phyloP scores from a whole-genome alignment of 345 rosid genomes.

The Lumnitzera littorea region DNA sequence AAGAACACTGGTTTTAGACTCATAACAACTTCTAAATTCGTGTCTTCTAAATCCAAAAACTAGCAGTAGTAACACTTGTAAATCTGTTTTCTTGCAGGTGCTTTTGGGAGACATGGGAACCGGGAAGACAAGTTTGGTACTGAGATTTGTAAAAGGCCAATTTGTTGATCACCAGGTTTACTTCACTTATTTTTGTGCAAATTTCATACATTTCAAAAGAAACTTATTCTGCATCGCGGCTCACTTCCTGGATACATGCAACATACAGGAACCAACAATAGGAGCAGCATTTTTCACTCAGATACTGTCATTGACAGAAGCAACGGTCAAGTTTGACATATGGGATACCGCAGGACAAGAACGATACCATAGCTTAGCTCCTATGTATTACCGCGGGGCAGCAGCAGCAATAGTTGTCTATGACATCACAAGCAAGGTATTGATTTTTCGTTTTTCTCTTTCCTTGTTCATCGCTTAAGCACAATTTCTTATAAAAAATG shows the following conservation, averaged over 20 bases:
- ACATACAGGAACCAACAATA: slow-evolving; percentile 49
- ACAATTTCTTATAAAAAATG: no score
- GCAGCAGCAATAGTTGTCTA: slow-evolving; percentile 61
- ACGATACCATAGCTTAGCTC: slow-evolving; percentile 67
- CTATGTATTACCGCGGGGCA: slow-evolving; percentile 72
- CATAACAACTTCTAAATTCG: neutral
- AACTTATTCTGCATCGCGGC: neutral
- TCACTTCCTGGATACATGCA: neutral
- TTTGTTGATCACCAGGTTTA: slow-evolving; percentile 18
- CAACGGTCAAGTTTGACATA: slow-evolving; percentile 62
- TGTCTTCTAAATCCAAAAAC: neutral
- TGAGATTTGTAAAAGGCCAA: slow-evolving; percentile 19
- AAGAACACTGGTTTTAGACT: no score
- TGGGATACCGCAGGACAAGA: slow-evolving; percentile 89
- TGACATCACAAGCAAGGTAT: slow-evolving; percentile 59
- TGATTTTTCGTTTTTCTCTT: neutral
- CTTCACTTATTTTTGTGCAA: neutral
- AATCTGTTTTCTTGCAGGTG: slow-evolving; percentile 10
- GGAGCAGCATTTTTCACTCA: slow-evolving; percentile 83
- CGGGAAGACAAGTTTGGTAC: slow-evolving; percentile 19
- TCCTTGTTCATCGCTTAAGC: no score
- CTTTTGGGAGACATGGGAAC: slow-evolving; percentile 25
- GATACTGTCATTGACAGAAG: slow-evolving; percentile 51
- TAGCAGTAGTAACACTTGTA: neutral
- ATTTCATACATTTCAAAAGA: no score